A percentile compares a stretch with the other conserved stretches of the same genome.
phyloP scores from a whole-genome alignment of 2,329 filamentous ascomycete species.

The Penicillium nordicum region DNA sequence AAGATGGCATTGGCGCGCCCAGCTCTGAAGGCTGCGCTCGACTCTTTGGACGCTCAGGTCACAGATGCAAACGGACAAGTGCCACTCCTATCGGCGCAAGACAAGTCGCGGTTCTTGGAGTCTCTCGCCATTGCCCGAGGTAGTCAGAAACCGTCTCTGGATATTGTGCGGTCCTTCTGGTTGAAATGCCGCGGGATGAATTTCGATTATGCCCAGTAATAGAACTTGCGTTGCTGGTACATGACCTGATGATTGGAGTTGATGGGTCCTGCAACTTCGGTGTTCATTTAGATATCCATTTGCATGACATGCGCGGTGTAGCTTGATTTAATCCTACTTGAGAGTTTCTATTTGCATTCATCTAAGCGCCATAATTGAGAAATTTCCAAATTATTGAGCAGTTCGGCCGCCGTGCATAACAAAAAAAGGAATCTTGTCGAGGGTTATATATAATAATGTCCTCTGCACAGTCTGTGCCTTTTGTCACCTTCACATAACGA shows the following conservation, averaged over 20 bases:
- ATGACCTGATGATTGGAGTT: slow-evolving; percentile 10
- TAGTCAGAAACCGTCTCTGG: slow-evolving; percentile 35
- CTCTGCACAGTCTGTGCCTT: no score
- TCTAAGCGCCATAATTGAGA: background rate
- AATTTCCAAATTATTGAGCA: background rate
- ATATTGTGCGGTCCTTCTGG: slow-evolving; percentile 44
- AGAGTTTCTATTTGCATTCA: background rate
- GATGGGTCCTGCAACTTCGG: slow-evolving; percentile 9
- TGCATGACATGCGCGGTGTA: slow-evolving; percentile 6
- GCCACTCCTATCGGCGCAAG: slow-evolving; percentile 31
- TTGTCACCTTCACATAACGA: no score
- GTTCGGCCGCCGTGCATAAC: background rate
- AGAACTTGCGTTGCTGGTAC: slow-evolving; percentile 9
- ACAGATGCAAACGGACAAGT: slow-evolving; percentile 21
- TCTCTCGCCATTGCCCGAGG: slow-evolving; percentile 40
- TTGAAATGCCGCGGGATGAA: slow-evolving; percentile 42
- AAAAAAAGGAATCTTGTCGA: background rate
- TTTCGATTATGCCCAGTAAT: slow-evolving; percentile 39
- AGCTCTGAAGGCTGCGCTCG: slow-evolving; percentile 37
- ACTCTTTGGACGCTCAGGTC: slow-evolving; percentile 25
- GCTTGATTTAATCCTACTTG: background rate
- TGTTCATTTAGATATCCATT: slow-evolving; percentile 12
- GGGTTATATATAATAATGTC: no score
- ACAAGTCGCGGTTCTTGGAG: slow-evolving; percentile 42
- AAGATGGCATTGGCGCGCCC: slow-evolving; percentile 40